Percentiles rank a stretch among this genome's conserved stretches.
These are phyloP conservation scores for Penicillium freii DNA, from an alignment of 2,329 filamentous ascomycete genomes.

Conservation along the genomic window DNA sequence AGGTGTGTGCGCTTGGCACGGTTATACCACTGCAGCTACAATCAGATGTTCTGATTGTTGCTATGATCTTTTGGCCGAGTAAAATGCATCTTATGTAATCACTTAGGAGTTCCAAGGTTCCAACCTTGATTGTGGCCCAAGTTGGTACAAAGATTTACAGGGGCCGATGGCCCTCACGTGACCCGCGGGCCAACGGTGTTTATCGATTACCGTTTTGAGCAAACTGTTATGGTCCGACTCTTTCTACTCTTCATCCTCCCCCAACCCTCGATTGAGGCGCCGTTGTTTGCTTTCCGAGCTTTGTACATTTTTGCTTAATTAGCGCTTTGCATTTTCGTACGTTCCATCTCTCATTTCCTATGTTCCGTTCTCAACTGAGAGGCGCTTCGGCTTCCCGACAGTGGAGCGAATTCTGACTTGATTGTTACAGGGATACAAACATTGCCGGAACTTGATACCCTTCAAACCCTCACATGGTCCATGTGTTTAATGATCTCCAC, in stretches of 20 bases:
- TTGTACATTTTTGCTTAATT: conserved; percentile 28
- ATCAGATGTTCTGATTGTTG: no score
- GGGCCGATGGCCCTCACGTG: background rate
- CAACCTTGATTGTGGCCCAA: no score
- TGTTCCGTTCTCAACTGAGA: conserved; percentile 9
- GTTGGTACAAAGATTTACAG: no score
- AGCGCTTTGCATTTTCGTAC: conserved; percentile 29
- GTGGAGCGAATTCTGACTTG: conserved; percentile 18
- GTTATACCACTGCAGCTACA: no score
- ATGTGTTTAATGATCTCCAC: conserved; percentile 16
- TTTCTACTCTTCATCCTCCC: conserved; percentile 21
- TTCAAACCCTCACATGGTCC: conserved; percentile 12
- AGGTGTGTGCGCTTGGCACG: no score
- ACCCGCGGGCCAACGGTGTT: conserved; percentile 32
- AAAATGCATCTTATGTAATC: no score
- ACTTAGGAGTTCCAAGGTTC: no score
- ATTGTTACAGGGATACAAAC: conserved; percentile 29
- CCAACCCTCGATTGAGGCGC: conserved; percentile 17
- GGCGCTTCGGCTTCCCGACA: conserved; percentile 15
- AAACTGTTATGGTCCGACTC: conserved; percentile 27
- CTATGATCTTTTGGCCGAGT: no score
- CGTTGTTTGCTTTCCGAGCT: conserved; percentile 20
- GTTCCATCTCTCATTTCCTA: conserved; percentile 6
- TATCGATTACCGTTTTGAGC: conserved; percentile 40
- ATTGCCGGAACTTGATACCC: conserved; percentile 28